These are phyloP conservation scores for Colletotrichum kahawae DNA, from an alignment of 2,329 filamentous ascomycete genomes.

Conservation along the genomic window DNA sequence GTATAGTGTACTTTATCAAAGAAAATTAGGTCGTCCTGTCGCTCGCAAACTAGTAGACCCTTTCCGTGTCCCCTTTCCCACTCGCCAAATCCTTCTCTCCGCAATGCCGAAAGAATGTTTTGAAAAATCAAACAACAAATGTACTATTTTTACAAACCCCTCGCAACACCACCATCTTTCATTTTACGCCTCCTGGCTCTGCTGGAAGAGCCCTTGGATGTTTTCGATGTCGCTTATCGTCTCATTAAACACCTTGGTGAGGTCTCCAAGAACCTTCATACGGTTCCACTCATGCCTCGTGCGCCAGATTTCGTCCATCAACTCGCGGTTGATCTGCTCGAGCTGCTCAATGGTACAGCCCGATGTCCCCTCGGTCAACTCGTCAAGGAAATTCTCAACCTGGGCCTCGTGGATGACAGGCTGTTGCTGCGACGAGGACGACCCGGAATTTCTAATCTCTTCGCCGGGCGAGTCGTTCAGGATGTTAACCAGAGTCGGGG, in stretches of 20 bases:
- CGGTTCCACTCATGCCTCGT: conserved; percentile 84
- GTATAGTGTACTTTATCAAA: conserved; percentile 16
- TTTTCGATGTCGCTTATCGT: conserved; percentile 72
- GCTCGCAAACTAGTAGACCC: conserved; percentile 13
- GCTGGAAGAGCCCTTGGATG: conserved; percentile 48
- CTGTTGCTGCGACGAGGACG: conserved; percentile 30
- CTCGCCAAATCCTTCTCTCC: background rate
- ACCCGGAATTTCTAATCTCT: conserved; percentile 28
- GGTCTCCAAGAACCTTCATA: conserved; percentile 67
- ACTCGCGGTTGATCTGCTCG: conserved; percentile 86
- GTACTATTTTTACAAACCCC: conserved; percentile 9
- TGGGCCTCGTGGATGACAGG: conserved; percentile 52
- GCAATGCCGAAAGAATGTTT: background rate
- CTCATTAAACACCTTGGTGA: conserved; percentile 77
- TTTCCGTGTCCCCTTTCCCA: background rate
- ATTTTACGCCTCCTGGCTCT: conserved; percentile 42
- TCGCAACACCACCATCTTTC: background rate
- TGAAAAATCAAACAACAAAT: background rate
- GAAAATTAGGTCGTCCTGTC: background rate
- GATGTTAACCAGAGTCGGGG: conserved; percentile 40
- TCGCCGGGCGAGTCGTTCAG: conserved; percentile 46
- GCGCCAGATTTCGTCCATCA: conserved; percentile 92
- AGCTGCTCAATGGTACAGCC: conserved; percentile 91
- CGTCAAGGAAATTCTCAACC: conserved; percentile 63
- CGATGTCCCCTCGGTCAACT: conserved; percentile 70